Evolutionary conservation across 148 eudicot genomes (phyloP).

Genomic region (Rhododendron williamsianum): DNA sequence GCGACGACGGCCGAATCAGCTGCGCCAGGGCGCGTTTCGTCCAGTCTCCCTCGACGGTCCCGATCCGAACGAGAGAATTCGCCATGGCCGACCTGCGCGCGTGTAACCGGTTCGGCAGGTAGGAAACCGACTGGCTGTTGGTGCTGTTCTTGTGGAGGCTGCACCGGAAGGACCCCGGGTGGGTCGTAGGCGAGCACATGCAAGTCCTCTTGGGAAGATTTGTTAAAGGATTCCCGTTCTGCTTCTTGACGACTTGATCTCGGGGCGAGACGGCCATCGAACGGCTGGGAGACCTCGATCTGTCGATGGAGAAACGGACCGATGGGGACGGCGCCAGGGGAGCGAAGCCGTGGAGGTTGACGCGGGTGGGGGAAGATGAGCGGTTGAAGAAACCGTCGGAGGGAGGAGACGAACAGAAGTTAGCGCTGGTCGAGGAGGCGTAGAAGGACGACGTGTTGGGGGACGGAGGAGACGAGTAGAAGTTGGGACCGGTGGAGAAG

Average conservation of each 20-base stretch:
- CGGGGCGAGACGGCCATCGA: slow-evolving; percentile 30
- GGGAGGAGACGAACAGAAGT: slow-evolving; percentile 23
- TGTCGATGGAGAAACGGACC: slow-evolving; percentile 32
- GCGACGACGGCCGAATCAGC: slow-evolving; percentile 53
- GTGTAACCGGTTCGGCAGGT: slow-evolving; percentile 38
- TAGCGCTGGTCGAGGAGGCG: slow-evolving; percentile 29
- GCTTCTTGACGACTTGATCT: slow-evolving; percentile 22
- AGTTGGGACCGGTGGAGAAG: slow-evolving; percentile 25
- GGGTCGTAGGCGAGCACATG: slow-evolving; percentile 40
- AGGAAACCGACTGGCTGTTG: slow-evolving; percentile 5
- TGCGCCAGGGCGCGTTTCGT: slow-evolving; percentile 45
- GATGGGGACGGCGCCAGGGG: slow-evolving; percentile 27
- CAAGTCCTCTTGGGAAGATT: slow-evolving; percentile 30
- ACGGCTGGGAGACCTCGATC: slow-evolving; percentile 34
- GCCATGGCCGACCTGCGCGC: slow-evolving; percentile 57
- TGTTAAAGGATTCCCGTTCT: slow-evolving; percentile 14
- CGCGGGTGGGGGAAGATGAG: slow-evolving; percentile 34
- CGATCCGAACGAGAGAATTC: slow-evolving; percentile 51
- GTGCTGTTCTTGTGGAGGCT: slow-evolving; percentile 33
- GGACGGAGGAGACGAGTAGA: slow-evolving; percentile 10
- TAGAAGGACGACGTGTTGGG: slow-evolving; percentile 12
- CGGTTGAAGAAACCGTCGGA: slow-evolving; percentile 24
- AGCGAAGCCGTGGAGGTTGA: slow-evolving; percentile 33
- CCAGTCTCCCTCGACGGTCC: slow-evolving; percentile 51
- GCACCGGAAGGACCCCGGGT: slow-evolving; percentile 43